phyloP scores from a whole-genome alignment of 2,329 filamentous ascomycete species.

The Nothomitra cinnamomea region DNA sequence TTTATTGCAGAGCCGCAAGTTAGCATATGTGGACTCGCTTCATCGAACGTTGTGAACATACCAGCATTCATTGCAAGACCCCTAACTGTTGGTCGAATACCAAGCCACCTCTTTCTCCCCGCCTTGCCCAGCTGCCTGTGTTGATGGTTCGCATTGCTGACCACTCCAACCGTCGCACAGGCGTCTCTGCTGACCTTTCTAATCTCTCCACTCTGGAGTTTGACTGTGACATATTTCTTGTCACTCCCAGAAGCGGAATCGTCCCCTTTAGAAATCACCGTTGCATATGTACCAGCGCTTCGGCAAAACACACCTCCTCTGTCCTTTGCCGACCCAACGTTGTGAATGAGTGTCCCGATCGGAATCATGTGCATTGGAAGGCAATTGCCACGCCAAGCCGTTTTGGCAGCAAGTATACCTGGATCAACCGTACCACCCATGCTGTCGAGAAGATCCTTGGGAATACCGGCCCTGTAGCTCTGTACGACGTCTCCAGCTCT shows the following conservation, averaged over 20 bases:
- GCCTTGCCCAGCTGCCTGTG: conserved; percentile 89
- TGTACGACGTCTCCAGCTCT: conserved; percentile 80
- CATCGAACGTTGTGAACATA: conserved; percentile 24
- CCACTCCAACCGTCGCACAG: conserved; percentile 83
- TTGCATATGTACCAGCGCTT: conserved; percentile 82
- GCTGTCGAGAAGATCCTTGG: conserved; percentile 64
- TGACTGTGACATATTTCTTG: conserved; percentile 65
- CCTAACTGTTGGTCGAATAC: conserved; percentile 86
- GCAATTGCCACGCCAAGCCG: conserved; percentile 87
- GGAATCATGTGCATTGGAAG: conserved; percentile 91
- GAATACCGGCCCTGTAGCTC: conserved; percentile 82
- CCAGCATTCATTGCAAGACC: conserved; percentile 97
- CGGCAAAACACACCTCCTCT: conserved; percentile 79
- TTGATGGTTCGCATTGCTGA: conserved; percentile 85
- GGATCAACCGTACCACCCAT: conserved; percentile 92
- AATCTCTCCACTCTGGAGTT: conserved; percentile 83
- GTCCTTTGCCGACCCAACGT: conserved; percentile 60
- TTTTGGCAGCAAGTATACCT: conserved; percentile 88
- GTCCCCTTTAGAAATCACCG: conserved; percentile 78
- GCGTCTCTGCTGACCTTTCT: conserved; percentile 80
- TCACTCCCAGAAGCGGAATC: conserved; percentile 31
- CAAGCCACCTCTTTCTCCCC: conserved; percentile 81
- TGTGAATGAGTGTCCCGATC: conserved; percentile 81
- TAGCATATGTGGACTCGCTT: conserved; percentile 4
- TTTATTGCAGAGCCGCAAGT: conserved; percentile 18